A percentile compares a stretch with the other conserved stretches of the same genome.
These are phyloP conservation scores for Paradendryphiella salina DNA, from an alignment of 2,329 filamentous ascomycete species.

Conservation along the genomic window DNA sequence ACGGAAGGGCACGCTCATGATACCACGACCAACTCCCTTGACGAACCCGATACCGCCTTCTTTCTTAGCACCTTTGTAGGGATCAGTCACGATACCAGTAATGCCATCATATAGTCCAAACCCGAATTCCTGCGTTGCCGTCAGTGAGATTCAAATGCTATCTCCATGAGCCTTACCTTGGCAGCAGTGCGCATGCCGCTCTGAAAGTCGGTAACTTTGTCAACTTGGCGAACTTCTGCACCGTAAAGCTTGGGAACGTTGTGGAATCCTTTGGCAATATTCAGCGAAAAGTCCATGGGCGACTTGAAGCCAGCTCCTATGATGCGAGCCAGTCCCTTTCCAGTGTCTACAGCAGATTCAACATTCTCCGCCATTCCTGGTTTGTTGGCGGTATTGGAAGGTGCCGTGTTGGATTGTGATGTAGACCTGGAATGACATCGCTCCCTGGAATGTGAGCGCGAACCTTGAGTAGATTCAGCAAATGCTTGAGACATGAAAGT, in stretches of 20 bases:
- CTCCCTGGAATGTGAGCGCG: slow-evolving; percentile 35
- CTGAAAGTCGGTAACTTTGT: slow-evolving; percentile 76
- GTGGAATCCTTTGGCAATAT: slow-evolving; percentile 82
- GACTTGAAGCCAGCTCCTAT: slow-evolving; percentile 75
- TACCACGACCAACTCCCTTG: slow-evolving; percentile 80
- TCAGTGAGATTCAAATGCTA: neutral
- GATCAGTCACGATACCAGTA: slow-evolving; percentile 78
- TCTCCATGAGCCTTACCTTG: slow-evolving; percentile 52
- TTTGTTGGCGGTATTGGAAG: slow-evolving; percentile 20
- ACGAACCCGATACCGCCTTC: slow-evolving; percentile 68
- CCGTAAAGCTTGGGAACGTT: slow-evolving; percentile 86
- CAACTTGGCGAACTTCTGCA: slow-evolving; percentile 75
- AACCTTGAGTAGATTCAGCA: slow-evolving; percentile 34
- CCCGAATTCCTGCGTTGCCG: slow-evolving; percentile 63
- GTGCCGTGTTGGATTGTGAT: slow-evolving; percentile 6
- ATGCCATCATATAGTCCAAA: slow-evolving; percentile 81
- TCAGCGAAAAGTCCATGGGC: slow-evolving; percentile 82
- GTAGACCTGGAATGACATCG: slow-evolving; percentile 8
- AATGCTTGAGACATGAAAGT: slow-evolving; percentile 43
- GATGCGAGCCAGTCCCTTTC: slow-evolving; percentile 70
- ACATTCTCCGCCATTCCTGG: slow-evolving; percentile 21
- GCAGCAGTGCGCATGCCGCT: slow-evolving; percentile 77
- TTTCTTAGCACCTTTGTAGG: slow-evolving; percentile 68
- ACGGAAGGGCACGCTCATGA: slow-evolving; percentile 80
- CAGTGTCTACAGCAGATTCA: slow-evolving; percentile 66